phyloP scores from a whole-genome alignment of 208 protist species.

The Endotrypanum monterogeii region DNA sequence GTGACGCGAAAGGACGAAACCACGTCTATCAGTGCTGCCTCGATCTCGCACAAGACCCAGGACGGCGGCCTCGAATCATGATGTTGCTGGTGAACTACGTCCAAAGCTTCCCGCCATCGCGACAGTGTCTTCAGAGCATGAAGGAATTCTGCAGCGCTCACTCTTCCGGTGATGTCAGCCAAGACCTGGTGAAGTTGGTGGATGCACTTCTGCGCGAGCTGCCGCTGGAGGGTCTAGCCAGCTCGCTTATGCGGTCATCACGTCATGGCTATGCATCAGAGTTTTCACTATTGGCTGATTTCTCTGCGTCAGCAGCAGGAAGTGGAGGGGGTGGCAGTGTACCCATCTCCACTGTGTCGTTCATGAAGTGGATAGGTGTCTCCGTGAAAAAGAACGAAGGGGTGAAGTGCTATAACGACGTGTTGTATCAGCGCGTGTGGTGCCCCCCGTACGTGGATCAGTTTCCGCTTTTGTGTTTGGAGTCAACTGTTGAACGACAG shows the following conservation, averaged over 20 bases:
- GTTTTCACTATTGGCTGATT: constrained; percentile 26
- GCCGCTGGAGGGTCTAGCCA: constrained; percentile 20
- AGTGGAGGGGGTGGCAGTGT: constrained; percentile 5
- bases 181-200: constrained; percentile 32
- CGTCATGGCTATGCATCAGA: constrained; percentile 32
- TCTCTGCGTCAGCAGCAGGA: constrained; percentile 3
- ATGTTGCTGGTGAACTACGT: constrained; percentile 69
- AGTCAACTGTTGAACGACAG: constrained; percentile 64
- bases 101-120: constrained; percentile 70
- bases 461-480: constrained; percentile 68
- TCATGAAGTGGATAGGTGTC: constrained; percentile 22
- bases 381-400: constrained; percentile 30
- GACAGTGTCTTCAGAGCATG: constrained; percentile 43
- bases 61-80: constrained; percentile 56
- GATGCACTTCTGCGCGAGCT: constrained; percentile 24
- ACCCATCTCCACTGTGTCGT: constrained; percentile 14
- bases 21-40: constrained; percentile 73
- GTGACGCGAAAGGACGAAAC: constrained; percentile 51
- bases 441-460: constrained; percentile 68
- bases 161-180: constrained; percentile 29
- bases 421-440: constrained; percentile 34
- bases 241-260: constrained; percentile 7
- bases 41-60: constrained; percentile 56
- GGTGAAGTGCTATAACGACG: constrained; percentile 27
- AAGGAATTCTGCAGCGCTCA: constrained; percentile 27